These are phyloP conservation scores for Fusarium sp. DNA, from an alignment of 2,329 filamentous ascomycete genomes.

Conservation along the genomic window DNA sequence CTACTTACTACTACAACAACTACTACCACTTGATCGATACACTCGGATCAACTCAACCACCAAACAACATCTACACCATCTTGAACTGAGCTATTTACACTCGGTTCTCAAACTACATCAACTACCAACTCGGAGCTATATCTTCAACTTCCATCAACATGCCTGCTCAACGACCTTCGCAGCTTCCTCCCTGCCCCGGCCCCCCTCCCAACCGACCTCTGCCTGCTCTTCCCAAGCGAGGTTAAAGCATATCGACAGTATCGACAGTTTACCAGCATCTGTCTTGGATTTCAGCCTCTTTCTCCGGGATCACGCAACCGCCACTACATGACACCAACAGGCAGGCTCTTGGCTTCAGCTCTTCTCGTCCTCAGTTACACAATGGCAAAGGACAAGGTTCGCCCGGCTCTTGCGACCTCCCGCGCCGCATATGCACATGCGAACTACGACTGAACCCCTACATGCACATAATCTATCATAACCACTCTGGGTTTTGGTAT, in stretches of 20 bases:
- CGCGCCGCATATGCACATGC: slow-evolving; percentile 40
- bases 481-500: slow-evolving; percentile 28
- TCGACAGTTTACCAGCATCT: slow-evolving; percentile 11
- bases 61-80: slow-evolving; percentile 13
- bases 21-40: slow-evolving; percentile 16
- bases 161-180: slow-evolving; percentile 71
- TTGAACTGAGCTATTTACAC: slow-evolving; percentile 36
- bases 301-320: slow-evolving; percentile 11
- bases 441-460: slow-evolving; percentile 36
- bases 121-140: slow-evolving; percentile 23
- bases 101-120: slow-evolving; percentile 31
- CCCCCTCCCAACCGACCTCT: slow-evolving; percentile 73
- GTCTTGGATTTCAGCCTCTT: slow-evolving; percentile 12
- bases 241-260: slow-evolving; percentile 50
- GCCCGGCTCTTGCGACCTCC: slow-evolving; percentile 31
- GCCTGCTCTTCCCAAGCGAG: slow-evolving; percentile 71
- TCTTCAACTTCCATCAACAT: slow-evolving; percentile 50
- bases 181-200: slow-evolving; percentile 74
- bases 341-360: slow-evolving; percentile 17
- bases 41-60: slow-evolving; percentile 17
- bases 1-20: slow-evolving; percentile 1
- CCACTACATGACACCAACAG: not conserved
- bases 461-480: slow-evolving; percentile 34
- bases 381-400: slow-evolving; percentile 29
- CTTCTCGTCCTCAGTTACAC: slow-evolving; percentile 31